These are phyloP conservation scores for Colletotrichum aenigma DNA, from an alignment of 2,329 filamentous ascomycete genomes.

Conservation along the genomic window DNA sequence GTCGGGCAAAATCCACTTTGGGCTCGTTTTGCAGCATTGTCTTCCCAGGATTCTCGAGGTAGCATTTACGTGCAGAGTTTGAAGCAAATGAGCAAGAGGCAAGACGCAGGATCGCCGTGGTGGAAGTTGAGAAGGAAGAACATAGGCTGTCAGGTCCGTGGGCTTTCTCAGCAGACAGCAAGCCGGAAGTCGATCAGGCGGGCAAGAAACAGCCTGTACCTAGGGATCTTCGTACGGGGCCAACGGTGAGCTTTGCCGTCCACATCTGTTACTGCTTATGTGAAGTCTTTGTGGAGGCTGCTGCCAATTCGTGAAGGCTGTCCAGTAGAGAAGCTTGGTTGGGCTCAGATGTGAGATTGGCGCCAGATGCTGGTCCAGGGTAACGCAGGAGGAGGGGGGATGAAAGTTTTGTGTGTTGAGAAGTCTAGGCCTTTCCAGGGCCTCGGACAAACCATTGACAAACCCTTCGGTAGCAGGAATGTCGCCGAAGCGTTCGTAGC, in stretches of 20 bases:
- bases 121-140: background rate
- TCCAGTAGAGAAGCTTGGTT: background rate
- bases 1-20: constrained; percentile 5
- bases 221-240: background rate
- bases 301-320: background rate
- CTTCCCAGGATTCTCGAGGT: background rate
- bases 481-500: too few relatives aligned
- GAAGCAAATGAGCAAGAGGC: background rate
- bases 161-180: background rate
- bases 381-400: background rate
- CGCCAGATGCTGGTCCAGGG: background rate
- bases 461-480: background rate
- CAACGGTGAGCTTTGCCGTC: background rate
- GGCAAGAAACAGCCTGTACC: background rate
- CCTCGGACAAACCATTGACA: background rate
- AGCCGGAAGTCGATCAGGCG: background rate
- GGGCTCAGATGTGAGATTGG: background rate
- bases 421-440: background rate
- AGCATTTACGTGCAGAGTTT: background rate
- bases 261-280: background rate
- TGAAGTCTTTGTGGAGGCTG: background rate
- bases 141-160: background rate
- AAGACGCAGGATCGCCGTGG: background rate
- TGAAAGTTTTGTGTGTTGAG: background rate
- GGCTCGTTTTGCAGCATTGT: background rate